These are phyloP conservation scores for Porcisia hertigi DNA, from an alignment of 208 protist species.

Conservation along the genomic window DNA sequence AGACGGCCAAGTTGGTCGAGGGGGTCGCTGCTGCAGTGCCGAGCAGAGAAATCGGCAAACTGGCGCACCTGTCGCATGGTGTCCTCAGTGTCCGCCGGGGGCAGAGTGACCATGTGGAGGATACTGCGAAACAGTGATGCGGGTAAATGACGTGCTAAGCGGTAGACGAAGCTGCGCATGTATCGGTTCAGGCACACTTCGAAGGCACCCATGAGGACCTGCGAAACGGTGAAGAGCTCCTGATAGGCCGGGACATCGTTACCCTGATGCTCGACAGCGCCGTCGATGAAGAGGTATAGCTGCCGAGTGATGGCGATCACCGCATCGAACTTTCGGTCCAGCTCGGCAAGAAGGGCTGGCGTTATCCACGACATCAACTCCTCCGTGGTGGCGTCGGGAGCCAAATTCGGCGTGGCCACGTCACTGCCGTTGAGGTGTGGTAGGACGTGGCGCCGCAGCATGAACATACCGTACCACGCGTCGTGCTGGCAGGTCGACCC, in stretches of 20 bases:
- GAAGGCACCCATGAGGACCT: conserved; percentile 90
- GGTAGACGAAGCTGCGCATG: conserved; percentile 50
- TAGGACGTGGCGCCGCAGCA: conserved; percentile 88
- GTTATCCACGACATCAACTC: conserved; percentile 59
- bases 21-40: conserved; percentile 41
- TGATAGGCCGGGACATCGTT: conserved; percentile 96
- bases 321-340: conserved; percentile 95
- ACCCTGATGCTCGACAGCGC: conserved; percentile 91
- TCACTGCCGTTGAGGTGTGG: conserved; percentile 79
- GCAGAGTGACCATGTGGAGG: conserved; percentile 30
- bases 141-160: conserved; percentile 58
- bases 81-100: conserved; percentile 24
- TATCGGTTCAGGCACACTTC: conserved; percentile 87
- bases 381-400: conserved; percentile 48
- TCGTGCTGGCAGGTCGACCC: conserved; percentile 81
- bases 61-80: conserved; percentile 61
- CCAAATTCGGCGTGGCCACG: conserved; percentile 64
- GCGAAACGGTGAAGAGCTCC: conserved; percentile 96
- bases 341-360: conserved; percentile 65
- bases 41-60: conserved; percentile 51
- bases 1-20: conserved; percentile 65
- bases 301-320: conserved; percentile 95
- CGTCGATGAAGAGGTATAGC: conserved; percentile 94
- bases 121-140: conserved; percentile 57
- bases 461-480: conserved; percentile 91